Evolutionary conservation across 495 filamentous ascomycete species (phyloP), one percentile per base, ranked within the genome.

Genomic region (Mycothermus thermophilus): DNA sequence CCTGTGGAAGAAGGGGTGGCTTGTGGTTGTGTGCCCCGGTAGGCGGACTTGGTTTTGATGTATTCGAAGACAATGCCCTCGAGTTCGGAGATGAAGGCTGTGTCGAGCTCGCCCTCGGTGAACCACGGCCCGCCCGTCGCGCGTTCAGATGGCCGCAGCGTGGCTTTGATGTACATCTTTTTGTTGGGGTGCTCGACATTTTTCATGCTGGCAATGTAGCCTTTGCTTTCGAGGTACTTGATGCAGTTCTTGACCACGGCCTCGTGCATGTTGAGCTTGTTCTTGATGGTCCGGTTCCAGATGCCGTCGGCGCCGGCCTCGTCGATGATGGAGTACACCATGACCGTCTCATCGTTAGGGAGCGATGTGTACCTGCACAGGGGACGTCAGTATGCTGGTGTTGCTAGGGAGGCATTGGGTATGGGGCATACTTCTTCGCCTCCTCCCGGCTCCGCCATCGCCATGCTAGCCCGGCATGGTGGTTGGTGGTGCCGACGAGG

Each of bases 71-170:
- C 52, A 8, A 79, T 71, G 3, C 67, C 63, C 20, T 76, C 64
- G 10, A 92, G 63, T 21, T 62, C 67, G 15, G 77, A 71, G 48
- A 96, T 85, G 51, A 97, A 86, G 30, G 79, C 77, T 24, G 78
- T 72, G 52, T 97, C 90, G 3, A 95, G 69, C 39, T 55, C 50
- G 18, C 52, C 80, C 32, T 93, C 81, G 14, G 80, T 86, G 47
- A 85, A 95, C 82, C 87, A 97, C 12, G 83, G 77, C 4, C 92
- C 90, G 26, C 90, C 92, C 0, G 85, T 92, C 13, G 87, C 77
- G 30, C 90, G 79, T 23, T 93, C 86, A 24, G 77, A 79, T 2
- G 92, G 88, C 10, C 71, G 66, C 16, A 93, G 61, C 35, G 69
- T 66, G 32, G 72, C 67, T 54, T 87, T 84, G 64, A 97, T 92